phyloP scores from a whole-genome alignment of 2,329 filamentous ascomycete species.

The Neonectria coccinea region DNA sequence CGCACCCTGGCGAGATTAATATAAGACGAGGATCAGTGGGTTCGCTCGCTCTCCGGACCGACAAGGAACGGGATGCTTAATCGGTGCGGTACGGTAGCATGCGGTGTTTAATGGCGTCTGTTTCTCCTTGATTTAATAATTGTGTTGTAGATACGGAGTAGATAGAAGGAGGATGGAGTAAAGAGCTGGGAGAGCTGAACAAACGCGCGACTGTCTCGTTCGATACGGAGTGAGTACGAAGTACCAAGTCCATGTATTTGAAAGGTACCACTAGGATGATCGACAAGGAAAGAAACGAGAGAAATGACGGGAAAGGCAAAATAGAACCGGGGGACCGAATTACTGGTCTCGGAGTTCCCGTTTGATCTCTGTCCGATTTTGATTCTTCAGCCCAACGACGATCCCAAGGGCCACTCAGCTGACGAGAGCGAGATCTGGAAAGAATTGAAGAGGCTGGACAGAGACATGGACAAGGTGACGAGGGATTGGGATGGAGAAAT shows the following conservation, averaged over 20 bases:
- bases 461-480: conserved; percentile 4
- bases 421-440: background rate
- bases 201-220: background rate
- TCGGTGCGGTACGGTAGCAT: background rate
- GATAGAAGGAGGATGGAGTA: background rate
- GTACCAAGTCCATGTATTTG: conserved; percentile 7
- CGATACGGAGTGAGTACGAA: conserved; percentile 3
- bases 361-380: conserved; percentile 1
- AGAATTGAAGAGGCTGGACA: conserved; percentile 28
- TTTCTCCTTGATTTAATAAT: conserved; percentile 1
- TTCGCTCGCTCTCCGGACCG: conserved; percentile 11
- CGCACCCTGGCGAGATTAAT: conserved; percentile 12
- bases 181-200: background rate
- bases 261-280: background rate
- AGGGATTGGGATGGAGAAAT: conserved; percentile 7
- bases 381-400: conserved; percentile 3
- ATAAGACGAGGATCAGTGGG: conserved; percentile 24
- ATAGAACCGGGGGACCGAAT: background rate
- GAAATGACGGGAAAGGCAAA: background rate
- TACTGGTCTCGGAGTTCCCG: background rate
- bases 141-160: background rate
- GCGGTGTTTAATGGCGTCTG: conserved; percentile 10
- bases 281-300: background rate
- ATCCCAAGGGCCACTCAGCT: background rate
- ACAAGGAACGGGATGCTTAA: conserved; percentile 11